Evolutionary conservation across 371 early-diverging fungal genomes (phyloP), one percentile per base, ranked within the genome.

Genomic region (Sporodiniella umbellata): DNA sequence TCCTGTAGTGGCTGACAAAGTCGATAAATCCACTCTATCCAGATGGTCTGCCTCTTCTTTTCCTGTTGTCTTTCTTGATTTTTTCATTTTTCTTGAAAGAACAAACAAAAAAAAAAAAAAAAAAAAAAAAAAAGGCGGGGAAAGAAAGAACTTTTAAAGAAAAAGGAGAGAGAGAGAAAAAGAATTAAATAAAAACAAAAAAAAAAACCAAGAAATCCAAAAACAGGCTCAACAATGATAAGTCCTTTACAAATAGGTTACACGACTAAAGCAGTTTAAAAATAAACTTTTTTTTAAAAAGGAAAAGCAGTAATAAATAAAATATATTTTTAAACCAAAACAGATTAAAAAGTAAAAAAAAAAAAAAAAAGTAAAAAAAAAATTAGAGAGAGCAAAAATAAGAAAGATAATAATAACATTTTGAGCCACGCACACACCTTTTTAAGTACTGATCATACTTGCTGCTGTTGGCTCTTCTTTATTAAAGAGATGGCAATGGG

Each of bases 1-100:
- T 21, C 51, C 54, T 28, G 63, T 57, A n/a, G 62, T 37, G 35
- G 51, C 54, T 8, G 62, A 50, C 33, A 76, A 45, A n/a, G 49
- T 58, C 4, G 66, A 25, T 31, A 76, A 54, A 51, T 76, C 74
- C 33, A 42, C 46, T 42, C 46, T 42, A 42, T 26, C 43, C 8
- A 30, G 15, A 31, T 45, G 28, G 21, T 35, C 35, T n/a, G 11
- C 15, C 15, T 28, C 17, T 24, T 43, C 46, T 15, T 22, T 37
- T 23, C 21, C 14, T 4, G 51, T 47, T 11, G 53, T 45, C 40
- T 62, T 62, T 38, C 46, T 56, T 26, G 42, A 24, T 44, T 55
- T 55, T 11, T 48, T 52, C 61, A 61, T 61, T 18, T 24, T 39
- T 30, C 17, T 47, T 31, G 37, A 12, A 48, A 25, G 26, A 26